Evolutionary conservation across 1,284 basidiomycete species (phyloP), one percentile per base, ranked within the genome.

Genomic region (Heterobasidion parviporum): DNA sequence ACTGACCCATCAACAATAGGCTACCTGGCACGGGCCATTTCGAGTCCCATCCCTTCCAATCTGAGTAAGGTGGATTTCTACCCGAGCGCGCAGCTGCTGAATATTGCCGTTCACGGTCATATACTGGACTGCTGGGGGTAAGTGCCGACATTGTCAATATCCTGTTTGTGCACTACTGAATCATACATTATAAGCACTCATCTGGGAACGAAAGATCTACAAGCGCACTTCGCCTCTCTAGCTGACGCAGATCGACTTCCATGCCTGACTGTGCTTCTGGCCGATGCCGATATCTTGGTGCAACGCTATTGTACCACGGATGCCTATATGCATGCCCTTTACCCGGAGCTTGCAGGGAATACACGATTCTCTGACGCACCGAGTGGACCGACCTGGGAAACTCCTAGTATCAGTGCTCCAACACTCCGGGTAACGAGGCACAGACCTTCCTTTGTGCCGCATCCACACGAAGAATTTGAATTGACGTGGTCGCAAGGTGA

Each of bases 41-140:
- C 52, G 9, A 50, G 50, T 36, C 48, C 54, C 2, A 51, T 18
- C 7, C 54, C 56, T 5, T 15, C 38, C 9, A 53, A 62, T 32
- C 44, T 60, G 9, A 15, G 54, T 8, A 62, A 62, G 49, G 54
- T 59, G 1, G 48, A 58, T 4, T 60, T 58, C 46, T 57, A 60
- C 32, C 33, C 32, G 8, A 50, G 50, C 2, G 33, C 48, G 33
- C 51, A 26, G 14, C n/a, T 32, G 44, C 18, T 48, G 6, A 20
- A 45, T 1, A 14, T 55, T 10, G 49, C 16, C 7, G 20, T 44
- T 1, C 36, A 14, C 7, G 54, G 16, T 4, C 54, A 55, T 26
- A 55, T 55, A 4, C 14, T 55, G 1, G 26, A 48, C 33, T 43
- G 41, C 26, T 54, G 41, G 48, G 43, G 20, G 46, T 55, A 26